Evolutionary conservation across 495 filamentous ascomycete species (phyloP), one percentile per base, ranked within the genome.

Genomic region (Penicillium canariense): DNA sequence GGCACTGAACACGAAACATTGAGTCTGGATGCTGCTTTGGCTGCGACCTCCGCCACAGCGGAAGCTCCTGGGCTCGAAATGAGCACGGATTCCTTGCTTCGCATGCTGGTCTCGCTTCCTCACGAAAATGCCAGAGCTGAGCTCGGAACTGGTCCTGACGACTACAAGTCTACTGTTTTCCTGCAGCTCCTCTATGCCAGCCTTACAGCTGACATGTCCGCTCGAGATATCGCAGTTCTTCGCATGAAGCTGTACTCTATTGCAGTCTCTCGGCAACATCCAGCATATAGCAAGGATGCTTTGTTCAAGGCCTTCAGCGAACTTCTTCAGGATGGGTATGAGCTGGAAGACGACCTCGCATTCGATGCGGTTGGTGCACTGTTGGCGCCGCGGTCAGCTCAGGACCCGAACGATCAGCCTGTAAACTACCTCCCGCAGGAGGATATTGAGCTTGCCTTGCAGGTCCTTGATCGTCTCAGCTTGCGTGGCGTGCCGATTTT

Each of bases 131-230:
- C 69, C 14, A 51, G 63, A 5, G 50, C 42, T 31, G 56, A 70
- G 26, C 60, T 85, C 38, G 80, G 81, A 6, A 39, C 52, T 28
- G 72, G 71, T 8, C 65, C 65, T 10, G 58, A 68, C 10, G 81
- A 81, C 58, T 53, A 34, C 7, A 45, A 56, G 1, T 79, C 80
- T 5, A 84, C 79, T 5, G 52, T 73, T 6, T 84, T 84, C 53
- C 59, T 84, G 25, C 62, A 54, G 12, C 68, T 69, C 17, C 77
- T 83, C 28, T 68, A 83, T 50, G 52, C 23, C 27, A 61, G 63
- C 15, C 61, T 61, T 4, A 53, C 77, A 6, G 51, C 69, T 5
- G 27, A 48, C 3, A 62, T 68, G 32, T 68, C 75, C n/a, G 51
- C 55, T 5, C 42, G 65, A 15, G 63, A 68, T 25, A 52, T 66